phyloP scores from a whole-genome alignment of 2,329 filamentous ascomycete species.

The Colletotrichum limetticola region DNA sequence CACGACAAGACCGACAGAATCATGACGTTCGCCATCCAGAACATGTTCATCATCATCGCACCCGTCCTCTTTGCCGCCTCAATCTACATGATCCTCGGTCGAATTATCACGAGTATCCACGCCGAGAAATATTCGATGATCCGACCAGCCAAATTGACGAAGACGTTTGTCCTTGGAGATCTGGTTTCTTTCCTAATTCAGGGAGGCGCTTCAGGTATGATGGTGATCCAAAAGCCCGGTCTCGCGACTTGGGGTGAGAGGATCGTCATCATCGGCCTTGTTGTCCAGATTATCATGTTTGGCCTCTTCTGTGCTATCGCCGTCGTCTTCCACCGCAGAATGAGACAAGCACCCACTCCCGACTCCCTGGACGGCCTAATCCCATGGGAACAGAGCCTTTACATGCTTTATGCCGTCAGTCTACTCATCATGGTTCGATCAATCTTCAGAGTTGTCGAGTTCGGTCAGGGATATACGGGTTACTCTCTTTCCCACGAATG shows the following conservation, averaged over 20 bases:
- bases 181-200: constrained; percentile 48
- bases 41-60: constrained; percentile 41
- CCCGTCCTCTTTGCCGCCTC: constrained; percentile 60
- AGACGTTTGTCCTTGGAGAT: constrained; percentile 65
- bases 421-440: constrained; percentile 51
- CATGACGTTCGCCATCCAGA: constrained; percentile 45
- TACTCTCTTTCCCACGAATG: constrained; percentile 54
- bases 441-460: constrained; percentile 61
- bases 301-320: constrained; percentile 60
- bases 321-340: constrained; percentile 52
- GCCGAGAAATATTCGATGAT: constrained; percentile 47
- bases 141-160: constrained; percentile 57
- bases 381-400: constrained; percentile 7
- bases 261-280: constrained; percentile 63
- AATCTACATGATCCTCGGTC: constrained; percentile 61
- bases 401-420: constrained; percentile 25
- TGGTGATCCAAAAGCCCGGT: constrained; percentile 46
- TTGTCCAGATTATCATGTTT: constrained; percentile 67
- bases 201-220: constrained; percentile 42
- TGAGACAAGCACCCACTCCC: constrained; percentile 1
- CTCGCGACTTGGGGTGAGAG: not conserved
- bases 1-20: constrained; percentile 38
- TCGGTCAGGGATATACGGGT: constrained; percentile 51
- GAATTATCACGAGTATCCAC: constrained; percentile 51
- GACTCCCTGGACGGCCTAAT: not conserved